Evolutionary conservation across 495 filamentous ascomycete genomes (phyloP), one percentile per base, ranked within the genome.

Genomic region (Aspergillus haitiensis): DNA sequence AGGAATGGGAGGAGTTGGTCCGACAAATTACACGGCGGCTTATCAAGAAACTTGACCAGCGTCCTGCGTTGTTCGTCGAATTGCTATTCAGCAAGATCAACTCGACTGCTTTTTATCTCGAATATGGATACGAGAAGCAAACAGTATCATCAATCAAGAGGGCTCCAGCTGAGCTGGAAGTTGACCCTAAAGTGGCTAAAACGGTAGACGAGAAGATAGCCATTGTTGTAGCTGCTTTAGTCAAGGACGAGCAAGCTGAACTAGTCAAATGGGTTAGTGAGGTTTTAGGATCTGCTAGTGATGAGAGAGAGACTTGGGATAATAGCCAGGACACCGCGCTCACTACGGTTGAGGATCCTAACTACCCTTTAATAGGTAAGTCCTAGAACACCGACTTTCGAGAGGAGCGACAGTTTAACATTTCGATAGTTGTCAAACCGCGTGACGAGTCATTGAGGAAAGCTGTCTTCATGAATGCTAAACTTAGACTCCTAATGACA

Each of bases 41-140:
- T 58, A 73, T 86, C 16, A 88, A 89, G 69, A 96, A 92, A 71
- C 78, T 98, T 7, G 81, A 94, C 51, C 85, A 93, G 61, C 83
- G 90, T 52, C 92, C 92, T 4, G 91, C 90, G 51, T 71, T 97
- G 55, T 82, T 91, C 52, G 87, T 92, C 6, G 95, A 98, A 69
- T 73, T 99, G 72, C 78, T 99, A 11, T 99, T 99, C 70, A 93
- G 89, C 70, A 99, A 99, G 73, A 91, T 92, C 65, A 87, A 86
- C 56, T 82, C 82, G 2, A 96, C 92, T 0, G 81, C 87, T 1
- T 89, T 87, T 70, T 98, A 90, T 67, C 81, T 99, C 4, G 91
- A 97, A 68, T 90, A 92, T 68, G 95, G 95, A 6, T 88, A 91
- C 64, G 91, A 97, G 66, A 89, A 88, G 65, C 90, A 93, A 67